These are phyloP conservation scores for Clausena lansium DNA, from an alignment of 345 rosid species.

Conservation along the genomic window DNA sequence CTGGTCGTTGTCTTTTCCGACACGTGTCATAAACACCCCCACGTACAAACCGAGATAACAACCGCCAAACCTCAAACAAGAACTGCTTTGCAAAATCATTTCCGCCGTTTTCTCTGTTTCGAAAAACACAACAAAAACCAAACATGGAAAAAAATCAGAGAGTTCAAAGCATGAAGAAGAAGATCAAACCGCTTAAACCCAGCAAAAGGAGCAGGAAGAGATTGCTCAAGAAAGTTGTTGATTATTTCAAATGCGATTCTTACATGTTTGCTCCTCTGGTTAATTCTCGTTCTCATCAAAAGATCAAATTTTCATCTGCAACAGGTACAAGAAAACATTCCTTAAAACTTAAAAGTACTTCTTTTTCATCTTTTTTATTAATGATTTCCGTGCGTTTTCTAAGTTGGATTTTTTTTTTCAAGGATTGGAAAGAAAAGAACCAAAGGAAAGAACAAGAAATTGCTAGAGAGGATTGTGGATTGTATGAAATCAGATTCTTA, in stretches of 20 bases:
- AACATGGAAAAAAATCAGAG: conserved; percentile 23
- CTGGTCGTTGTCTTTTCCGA: not conserved
- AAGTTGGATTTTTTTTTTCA: not conserved
- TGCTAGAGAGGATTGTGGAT: conserved; percentile 32
- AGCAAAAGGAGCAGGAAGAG: conserved; percentile 27
- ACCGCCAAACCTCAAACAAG: not conserved
- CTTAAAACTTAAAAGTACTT: not conserved
- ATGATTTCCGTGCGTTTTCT: not conserved
- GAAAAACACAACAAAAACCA: not conserved
- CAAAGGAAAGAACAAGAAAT: conserved; percentile 29
- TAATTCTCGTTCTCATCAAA: conserved; percentile 19
- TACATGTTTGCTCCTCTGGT: conserved; percentile 54
- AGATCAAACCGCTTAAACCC: conserved; percentile 17
- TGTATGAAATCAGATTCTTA: conserved; percentile 48
- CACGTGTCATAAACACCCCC: not conserved
- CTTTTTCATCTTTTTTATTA: not conserved
- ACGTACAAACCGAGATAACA: not conserved
- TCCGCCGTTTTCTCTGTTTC: not conserved
- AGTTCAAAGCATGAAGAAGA: conserved; percentile 24
- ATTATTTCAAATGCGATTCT: conserved; percentile 43
- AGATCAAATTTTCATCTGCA: not conserved
- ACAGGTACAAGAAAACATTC: conserved; percentile 13
- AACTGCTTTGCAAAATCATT: not conserved
- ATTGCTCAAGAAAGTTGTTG: conserved; percentile 18
- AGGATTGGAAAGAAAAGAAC: conserved; percentile 19